Evolutionary conservation across 805 yeast genomes (phyloP).

Genomic region (Candida germanica): DNA sequence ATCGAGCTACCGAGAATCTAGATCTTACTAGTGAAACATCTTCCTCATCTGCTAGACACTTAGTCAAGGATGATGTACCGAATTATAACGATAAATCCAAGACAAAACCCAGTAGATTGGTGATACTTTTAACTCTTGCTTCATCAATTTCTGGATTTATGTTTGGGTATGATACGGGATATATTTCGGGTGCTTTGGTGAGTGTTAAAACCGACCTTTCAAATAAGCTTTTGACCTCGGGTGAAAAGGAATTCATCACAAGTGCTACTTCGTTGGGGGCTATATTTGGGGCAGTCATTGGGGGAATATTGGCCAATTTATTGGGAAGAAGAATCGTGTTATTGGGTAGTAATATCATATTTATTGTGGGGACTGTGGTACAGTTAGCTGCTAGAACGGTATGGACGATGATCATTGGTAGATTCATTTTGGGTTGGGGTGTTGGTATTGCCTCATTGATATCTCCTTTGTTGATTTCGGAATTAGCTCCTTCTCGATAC

Average conservation of each 20-base stretch:
- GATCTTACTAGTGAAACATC: slow-evolving; percentile 6
- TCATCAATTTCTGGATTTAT: slow-evolving; percentile 92
- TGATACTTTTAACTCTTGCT: slow-evolving; percentile 64
- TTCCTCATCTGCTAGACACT: neutral
- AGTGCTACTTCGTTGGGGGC: slow-evolving; percentile 96
- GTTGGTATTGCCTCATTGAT: slow-evolving; percentile 93
- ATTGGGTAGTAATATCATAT: slow-evolving; percentile 76
- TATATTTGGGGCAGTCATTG: slow-evolving; percentile 67
- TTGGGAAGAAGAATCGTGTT: slow-evolving; percentile 84
- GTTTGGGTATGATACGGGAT: slow-evolving; percentile 98
- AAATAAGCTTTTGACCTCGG: slow-evolving; percentile 57
- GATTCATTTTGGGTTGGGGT: slow-evolving; percentile 93
- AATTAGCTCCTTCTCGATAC: slow-evolving; percentile 86
- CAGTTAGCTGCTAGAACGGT: slow-evolving; percentile 79
- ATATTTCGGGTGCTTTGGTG: slow-evolving; percentile 89
- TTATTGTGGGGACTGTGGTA: slow-evolving; percentile 78
- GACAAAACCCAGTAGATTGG: slow-evolving; percentile 56
- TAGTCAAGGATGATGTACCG: slow-evolving; percentile 1
- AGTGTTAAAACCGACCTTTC: slow-evolving; percentile 74
- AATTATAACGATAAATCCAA: slow-evolving; percentile 1
- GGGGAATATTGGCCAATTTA: slow-evolving; percentile 80
- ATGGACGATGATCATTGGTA: slow-evolving; percentile 90
- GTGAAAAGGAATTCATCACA: slow-evolving; percentile 86
- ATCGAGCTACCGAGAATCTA: slow-evolving; percentile 3
- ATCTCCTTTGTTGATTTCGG: slow-evolving; percentile 91